phyloP scores from a whole-genome alignment of 2,329 filamentous ascomycete species.

The Fusarium sarcochroum region DNA sequence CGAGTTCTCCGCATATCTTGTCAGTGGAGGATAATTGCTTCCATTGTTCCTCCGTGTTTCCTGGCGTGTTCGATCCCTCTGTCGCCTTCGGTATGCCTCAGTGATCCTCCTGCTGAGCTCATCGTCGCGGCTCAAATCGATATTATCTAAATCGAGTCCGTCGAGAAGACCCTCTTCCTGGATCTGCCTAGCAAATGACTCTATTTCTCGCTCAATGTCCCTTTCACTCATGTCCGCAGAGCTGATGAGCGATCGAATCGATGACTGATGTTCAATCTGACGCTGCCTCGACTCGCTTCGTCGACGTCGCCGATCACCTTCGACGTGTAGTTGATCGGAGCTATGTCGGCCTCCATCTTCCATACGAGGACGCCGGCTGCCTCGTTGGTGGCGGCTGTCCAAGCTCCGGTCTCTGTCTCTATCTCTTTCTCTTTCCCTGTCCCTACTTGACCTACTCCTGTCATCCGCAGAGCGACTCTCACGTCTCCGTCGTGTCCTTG shows the following conservation, averaged over 20 bases:
- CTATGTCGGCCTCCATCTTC: slow-evolving; percentile 48
- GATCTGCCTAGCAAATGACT: slow-evolving; percentile 91
- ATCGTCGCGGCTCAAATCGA: slow-evolving; percentile 87
- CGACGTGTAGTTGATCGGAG: slow-evolving; percentile 57
- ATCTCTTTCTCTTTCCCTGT: slow-evolving; percentile 25
- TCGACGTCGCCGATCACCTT: slow-evolving; percentile 52
- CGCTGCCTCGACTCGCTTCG: slow-evolving; percentile 65
- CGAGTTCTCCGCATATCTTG: slow-evolving; percentile 50
- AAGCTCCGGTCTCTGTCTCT: slow-evolving; percentile 45
- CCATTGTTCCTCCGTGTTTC: slow-evolving; percentile 62
- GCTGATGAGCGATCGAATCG: slow-evolving; percentile 86
- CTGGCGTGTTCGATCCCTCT: slow-evolving; percentile 71
- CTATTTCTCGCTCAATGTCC: slow-evolving; percentile 88
- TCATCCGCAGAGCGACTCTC: slow-evolving; percentile 55
- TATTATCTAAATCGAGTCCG: slow-evolving; percentile 88
- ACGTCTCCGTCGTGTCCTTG: slow-evolving; percentile 49
- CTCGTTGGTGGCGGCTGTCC: slow-evolving; percentile 51
- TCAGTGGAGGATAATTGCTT: slow-evolving; percentile 52
- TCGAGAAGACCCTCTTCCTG: slow-evolving; percentile 89
- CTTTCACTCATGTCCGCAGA: slow-evolving; percentile 81
- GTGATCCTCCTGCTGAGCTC: slow-evolving; percentile 92
- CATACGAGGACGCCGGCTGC: slow-evolving; percentile 41
- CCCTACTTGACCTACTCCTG: slow-evolving; percentile 50
- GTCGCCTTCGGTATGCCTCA: slow-evolving; percentile 85
- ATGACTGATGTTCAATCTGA: slow-evolving; percentile 90